Percentiles rank a stretch among this genome's conserved stretches.
Conservation (phyloP, 2,329 filamentous ascomycete species). For the Dactylellina drechsleri region DNA sequence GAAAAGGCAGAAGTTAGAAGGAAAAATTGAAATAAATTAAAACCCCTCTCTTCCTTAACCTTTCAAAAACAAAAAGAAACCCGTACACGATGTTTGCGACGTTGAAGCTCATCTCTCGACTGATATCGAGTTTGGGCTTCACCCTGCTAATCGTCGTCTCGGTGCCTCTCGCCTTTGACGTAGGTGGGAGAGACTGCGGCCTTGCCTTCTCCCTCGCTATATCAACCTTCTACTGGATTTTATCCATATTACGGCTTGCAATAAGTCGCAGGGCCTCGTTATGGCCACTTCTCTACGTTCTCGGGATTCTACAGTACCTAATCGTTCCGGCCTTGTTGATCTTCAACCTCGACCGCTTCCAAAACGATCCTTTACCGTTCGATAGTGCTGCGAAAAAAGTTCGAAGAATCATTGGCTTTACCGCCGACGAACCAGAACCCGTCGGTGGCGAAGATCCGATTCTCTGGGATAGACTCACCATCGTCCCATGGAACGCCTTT, state of each 20-base stretch:
- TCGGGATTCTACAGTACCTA: slow-evolving; percentile 84
- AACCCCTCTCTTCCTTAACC: background rate
- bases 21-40: background rate
- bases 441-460: slow-evolving; percentile 54
- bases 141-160: slow-evolving; percentile 92
- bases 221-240: slow-evolving; percentile 88
- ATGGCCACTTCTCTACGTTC: slow-evolving; percentile 73
- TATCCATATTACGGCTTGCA: slow-evolving; percentile 79
- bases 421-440: slow-evolving; percentile 43
- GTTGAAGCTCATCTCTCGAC: slow-evolving; percentile 66
- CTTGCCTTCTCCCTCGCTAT: slow-evolving; percentile 91
- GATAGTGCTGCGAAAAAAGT: slow-evolving; percentile 39
- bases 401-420: slow-evolving; percentile 37
- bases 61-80: background rate
- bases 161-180: slow-evolving; percentile 96
- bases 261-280: slow-evolving; percentile 66
- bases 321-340: slow-evolving; percentile 87
- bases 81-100: slow-evolving; percentile 29
- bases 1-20: background rate
- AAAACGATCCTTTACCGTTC: slow-evolving; percentile 72
- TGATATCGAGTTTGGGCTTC: slow-evolving; percentile 88
- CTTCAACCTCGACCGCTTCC: slow-evolving; percentile 95
- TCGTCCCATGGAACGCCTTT: slow-evolving; percentile 88
- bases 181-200: slow-evolving; percentile 92
- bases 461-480: slow-evolving; percentile 78